Base-by-base conservation (phyloP, 352 stramenopile species). In the Pythium dissimile region DNA sequence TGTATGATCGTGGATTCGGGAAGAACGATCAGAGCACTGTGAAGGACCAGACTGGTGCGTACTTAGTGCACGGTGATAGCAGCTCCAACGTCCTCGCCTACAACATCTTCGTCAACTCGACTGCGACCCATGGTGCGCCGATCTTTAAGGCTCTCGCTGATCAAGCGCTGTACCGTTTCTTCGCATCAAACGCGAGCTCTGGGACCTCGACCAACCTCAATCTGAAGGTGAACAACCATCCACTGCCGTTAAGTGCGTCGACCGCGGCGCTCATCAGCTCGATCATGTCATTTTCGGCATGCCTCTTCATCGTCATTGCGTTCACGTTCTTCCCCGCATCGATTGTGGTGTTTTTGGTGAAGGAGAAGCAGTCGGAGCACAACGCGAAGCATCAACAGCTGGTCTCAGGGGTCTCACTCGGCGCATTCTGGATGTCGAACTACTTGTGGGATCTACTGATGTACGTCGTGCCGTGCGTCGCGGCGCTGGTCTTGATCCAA, bases 311-410 rank as follows among this genome's bases (percentile, higher is more conserved):
- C 45, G 57, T 59, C 64, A 87, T 97, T 35, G 89, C 91, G 16
- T 93, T 98, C 43, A 88, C 88, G 16, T 98, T 95, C 64, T 91
- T 98, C 41, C 89, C 92, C 0, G 90, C 86, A 9, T 93, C 86
- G 3, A 95, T 97, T 54, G 95, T 95, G 44, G 92, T 94, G 6
- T 99, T 98, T 71, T 67, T 99, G 30, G 96, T 99, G 28, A 91
- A 97, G 52, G 96, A 99, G 66, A 81, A 81, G 44, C 85, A 98
- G 51, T 84, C 92, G 7, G 67, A 65, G 10, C 71, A 84, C 64
- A 98, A 98, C 67, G 91, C 95, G 2, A 99, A 99, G 69, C 97
- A 99, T 78, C 88, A 97, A 72, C 92, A 98, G 64, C 88, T 83
- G 69, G 95, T 99, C 24, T 96, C 88, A 0, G 97, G 97, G 11